These are phyloP conservation scores for Cryptococcus sp. DNA, from an alignment of 1,284 basidiomycete species.

Conservation along the genomic window DNA sequence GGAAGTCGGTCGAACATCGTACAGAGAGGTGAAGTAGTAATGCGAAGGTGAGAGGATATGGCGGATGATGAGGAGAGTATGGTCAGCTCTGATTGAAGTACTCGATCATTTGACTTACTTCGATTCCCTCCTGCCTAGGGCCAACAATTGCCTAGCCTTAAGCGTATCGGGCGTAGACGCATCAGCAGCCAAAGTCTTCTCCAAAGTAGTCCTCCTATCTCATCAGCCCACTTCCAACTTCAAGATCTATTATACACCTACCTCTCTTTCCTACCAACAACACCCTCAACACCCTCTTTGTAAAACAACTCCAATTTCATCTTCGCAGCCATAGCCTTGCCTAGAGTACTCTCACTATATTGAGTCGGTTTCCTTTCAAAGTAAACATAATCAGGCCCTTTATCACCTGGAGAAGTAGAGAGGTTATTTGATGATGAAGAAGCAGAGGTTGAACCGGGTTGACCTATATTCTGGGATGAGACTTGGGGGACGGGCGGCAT, in stretches of 20 bases:
- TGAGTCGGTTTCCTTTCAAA: slow-evolving; percentile 81
- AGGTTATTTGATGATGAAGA: too few species aligned
- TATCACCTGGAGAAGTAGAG: too few species aligned
- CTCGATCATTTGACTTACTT: slow-evolving; percentile 48
- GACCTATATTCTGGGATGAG: slow-evolving; percentile 32
- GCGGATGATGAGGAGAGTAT: neutral
- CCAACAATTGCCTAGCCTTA: slow-evolving; percentile 84
- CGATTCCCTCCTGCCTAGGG: slow-evolving; percentile 86
- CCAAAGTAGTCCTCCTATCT: slow-evolving; percentile 81
- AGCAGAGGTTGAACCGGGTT: slow-evolving; percentile 38
- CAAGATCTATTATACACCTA: slow-evolving; percentile 40
- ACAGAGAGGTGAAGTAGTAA: neutral
- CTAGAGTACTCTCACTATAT: slow-evolving; percentile 83
- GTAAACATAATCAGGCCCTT: slow-evolving; percentile 77
- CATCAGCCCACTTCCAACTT: neutral
- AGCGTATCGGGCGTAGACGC: slow-evolving; percentile 71
- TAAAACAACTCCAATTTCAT: slow-evolving; percentile 97
- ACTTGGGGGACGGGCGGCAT: slow-evolving; percentile 30
- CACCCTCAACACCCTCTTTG: slow-evolving; percentile 89
- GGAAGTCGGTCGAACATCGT: neutral
- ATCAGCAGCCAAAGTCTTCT: slow-evolving; percentile 76
- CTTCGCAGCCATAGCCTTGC: slow-evolving; percentile 91
- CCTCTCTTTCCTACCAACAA: slow-evolving; percentile 82
- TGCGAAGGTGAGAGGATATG: neutral
- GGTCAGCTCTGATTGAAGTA: neutral